A percentile compares a stretch with the other conserved stretches of the same genome.
These are phyloP conservation scores for Morella rubra DNA, from an alignment of 306 rosid species.

Conservation along the genomic window DNA sequence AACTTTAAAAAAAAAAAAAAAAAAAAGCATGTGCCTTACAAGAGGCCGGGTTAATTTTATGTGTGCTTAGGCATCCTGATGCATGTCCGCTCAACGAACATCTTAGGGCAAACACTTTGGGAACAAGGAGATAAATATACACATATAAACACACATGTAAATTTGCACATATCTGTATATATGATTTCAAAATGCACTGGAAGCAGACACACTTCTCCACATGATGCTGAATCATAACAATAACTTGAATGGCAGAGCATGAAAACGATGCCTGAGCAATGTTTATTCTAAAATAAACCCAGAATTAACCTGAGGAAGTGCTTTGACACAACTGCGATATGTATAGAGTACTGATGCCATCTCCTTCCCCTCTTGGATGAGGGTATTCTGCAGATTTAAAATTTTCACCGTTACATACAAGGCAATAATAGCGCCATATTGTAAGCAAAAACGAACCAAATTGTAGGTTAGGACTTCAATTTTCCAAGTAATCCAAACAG, in stretches of 20 bases:
- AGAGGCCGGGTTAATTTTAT: background rate
- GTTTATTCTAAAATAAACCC: slow-evolving; percentile 9
- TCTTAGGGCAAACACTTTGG: background rate
- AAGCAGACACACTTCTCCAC: background rate
- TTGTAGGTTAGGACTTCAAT: background rate
- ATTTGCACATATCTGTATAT: background rate
- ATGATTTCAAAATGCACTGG: background rate
- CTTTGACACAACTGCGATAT: slow-evolving; percentile 95
- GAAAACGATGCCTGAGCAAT: background rate
- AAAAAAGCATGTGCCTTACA: background rate
- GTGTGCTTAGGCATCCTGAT: background rate
- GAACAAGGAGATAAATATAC: background rate
- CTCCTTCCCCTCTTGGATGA: slow-evolving; percentile 90
- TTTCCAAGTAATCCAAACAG: background rate
- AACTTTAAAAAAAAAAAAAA: background rate
- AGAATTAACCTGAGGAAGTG: slow-evolving; percentile 89
- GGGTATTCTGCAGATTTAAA: slow-evolving; percentile 60
- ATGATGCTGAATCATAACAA: background rate
- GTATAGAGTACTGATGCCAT: slow-evolving; percentile 96
- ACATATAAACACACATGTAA: background rate
- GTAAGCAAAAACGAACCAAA: slow-evolving; percentile 2
- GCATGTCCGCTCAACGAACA: background rate
- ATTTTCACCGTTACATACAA: slow-evolving; percentile 9
- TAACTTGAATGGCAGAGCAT: background rate
- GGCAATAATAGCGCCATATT: background rate